Base-by-base conservation (phyloP, 805 yeast genomes). In the Wickerhamomyces subpelliculosus region DNA sequence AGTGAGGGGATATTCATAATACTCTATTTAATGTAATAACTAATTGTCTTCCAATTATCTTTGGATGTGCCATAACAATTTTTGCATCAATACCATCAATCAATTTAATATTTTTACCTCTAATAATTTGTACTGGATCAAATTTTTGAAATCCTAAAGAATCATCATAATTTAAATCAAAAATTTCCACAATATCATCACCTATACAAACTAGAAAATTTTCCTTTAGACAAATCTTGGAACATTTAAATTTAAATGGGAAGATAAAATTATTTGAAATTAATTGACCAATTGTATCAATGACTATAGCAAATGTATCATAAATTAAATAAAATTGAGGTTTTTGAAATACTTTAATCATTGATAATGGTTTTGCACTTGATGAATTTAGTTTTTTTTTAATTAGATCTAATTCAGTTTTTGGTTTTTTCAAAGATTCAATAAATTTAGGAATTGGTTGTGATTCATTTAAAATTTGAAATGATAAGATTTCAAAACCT, bases 121-220 rank as follows among this genome's bases (percentile, higher is more conserved):
- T 72, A 29, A 86, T 68, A 5, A 84, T 80, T 54, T 86, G 95
- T 18, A 73, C 65, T 11, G 81, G 71, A 26, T 70, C 71, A 18
- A 66, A 47, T 27, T 55, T 54, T 20, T 54, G 45, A 37, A 66
- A 51, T 2, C 57, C 56, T 4, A 48, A 38, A 16, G 58, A 59
- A 16, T 68, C 67, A 36, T 60, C 58, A 42, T 66, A 71, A 32
- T 71, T 70, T 20, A 81, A 62, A 26, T 77, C 69, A 64, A 88
- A 77, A 3, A 86, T 67, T 51, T 86, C 95, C 8, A 84, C 66
- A 34, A 79, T 70, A 46, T 83, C 87, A 17, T 78, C 78, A 30
- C 81, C 76, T 22, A 77, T 69, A 5, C 82, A 55, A 8, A 78
- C 54, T 39, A 79, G 55, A 47, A 65, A 73, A 12, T 73, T 75